Evolutionary conservation across 306 rosid species (phyloP), one percentile per base, ranked within the genome.

Genomic region (Quercus parvula): DNA sequence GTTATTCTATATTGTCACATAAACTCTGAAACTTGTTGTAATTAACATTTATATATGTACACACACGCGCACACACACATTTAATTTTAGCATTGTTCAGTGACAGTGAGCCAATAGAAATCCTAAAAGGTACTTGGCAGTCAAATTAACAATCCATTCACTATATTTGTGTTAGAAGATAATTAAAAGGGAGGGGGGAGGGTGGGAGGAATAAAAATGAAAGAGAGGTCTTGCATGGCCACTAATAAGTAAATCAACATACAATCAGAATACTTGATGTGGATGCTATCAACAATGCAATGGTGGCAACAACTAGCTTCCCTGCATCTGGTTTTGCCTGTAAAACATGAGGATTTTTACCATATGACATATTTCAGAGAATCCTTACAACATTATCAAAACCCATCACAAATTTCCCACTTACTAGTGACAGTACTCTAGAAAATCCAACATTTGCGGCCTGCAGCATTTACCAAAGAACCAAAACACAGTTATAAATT

Each of bases 251-350:
- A 17, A 72, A 64, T 63, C 41, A 73, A 77, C 82, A 24, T 79
- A 83, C 86, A 41, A 78, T 70, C 58, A 83, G 72, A 69, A 83
- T 35, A 64, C 76, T 83, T 49, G 81, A 58, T 5, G 79, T 70
- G 80, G 86, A 83, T 59, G 86, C 78, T 35, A 78, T 56, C 28
- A 83, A 58, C 57, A 83, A 77, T 17, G 86, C 80, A 63, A 83
- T 75, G 33, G 81, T 79, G 35, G 77, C 83, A 69, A 83, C 56
- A 30, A 70, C 44, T 31, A 83, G 33, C 77, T 66, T 79, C 51
- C 80, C 83, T 68, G 83, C 83, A 51, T 83, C 81, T 18, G 83
- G 83, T 72, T 75, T 79, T 12, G 86, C 86, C 80, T 83, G 71
- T 66, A 62, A 68, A 31, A 58, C 51, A 33, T 30, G 10, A 56